These are phyloP conservation scores for Moesziomyces sp. DNA, from an alignment of 1,284 basidiomycete genomes.

Conservation along the genomic window DNA sequence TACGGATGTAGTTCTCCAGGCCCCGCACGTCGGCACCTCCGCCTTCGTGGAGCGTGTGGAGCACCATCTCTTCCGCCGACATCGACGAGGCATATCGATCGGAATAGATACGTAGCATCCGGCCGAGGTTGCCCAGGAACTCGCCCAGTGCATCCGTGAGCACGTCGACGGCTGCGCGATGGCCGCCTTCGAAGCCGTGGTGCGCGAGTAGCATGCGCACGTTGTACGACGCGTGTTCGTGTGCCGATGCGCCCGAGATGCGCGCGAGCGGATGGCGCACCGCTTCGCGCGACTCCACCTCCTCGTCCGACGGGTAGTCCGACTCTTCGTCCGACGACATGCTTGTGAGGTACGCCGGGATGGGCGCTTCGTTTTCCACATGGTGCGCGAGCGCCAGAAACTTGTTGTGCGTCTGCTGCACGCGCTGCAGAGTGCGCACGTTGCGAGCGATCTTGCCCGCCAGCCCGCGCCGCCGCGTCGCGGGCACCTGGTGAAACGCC, in stretches of 20 bases:
- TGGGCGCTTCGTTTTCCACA: constrained; percentile 60
- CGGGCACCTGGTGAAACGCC: constrained; percentile 34
- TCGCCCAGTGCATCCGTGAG: constrained; percentile 82
- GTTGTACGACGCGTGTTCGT: constrained; percentile 47
- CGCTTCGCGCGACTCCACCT: constrained; percentile 16
- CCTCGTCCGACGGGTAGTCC: constrained; percentile 48
- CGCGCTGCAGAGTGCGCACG: constrained; percentile 57
- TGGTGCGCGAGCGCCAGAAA: constrained; percentile 56
- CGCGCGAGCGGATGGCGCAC: constrained; percentile 20
- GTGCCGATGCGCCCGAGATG: constrained; percentile 38
- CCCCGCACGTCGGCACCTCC: constrained; percentile 80
- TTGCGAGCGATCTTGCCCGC: constrained; percentile 56
- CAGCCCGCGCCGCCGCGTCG: constrained; percentile 46
- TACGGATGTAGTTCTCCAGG: constrained; percentile 85
- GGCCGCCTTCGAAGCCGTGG: constrained; percentile 61
- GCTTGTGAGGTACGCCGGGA: constrained; percentile 57
- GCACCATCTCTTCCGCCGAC: constrained; percentile 89
- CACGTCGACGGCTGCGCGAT: constrained; percentile 76
- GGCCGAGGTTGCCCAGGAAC: constrained; percentile 85
- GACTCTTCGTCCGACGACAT: constrained; percentile 59
- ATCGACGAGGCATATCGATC: constrained; percentile 84
- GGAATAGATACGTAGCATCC: constrained; percentile 81
- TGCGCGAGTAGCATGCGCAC: constrained; percentile 58
- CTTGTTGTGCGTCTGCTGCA: constrained; percentile 61
- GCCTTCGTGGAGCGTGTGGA: constrained; percentile 88